Evolutionary conservation across 208 protist species (phyloP), one percentile per base, ranked within the genome.

Genomic region (Trypanosoma rangeli): DNA sequence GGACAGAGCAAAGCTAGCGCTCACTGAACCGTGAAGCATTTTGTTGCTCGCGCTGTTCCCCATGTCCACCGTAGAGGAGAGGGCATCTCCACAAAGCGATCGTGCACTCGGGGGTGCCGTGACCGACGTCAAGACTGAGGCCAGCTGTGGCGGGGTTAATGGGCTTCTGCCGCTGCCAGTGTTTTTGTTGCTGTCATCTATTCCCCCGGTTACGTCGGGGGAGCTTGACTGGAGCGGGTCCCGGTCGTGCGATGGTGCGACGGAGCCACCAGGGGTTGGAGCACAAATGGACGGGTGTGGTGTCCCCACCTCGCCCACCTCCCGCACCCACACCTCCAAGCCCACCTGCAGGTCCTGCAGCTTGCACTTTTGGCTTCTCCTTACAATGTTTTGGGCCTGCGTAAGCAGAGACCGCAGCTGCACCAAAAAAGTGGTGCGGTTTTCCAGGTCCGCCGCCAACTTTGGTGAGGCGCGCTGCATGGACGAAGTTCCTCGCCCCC

Each of bases 361-460:
- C 62, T 83, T 87, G 5, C 83, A 75, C 76, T 82, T 85, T 61
- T 82, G 83, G 22, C 72, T 74, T 31, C 69, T 80, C 33, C 73
- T 66, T 48, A 85, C 62, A 20, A 80, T 61, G 37, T 77, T 63
- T 70, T 69, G 82, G 18, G 90, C 76, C 53, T 89, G 87, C 4
- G 82, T 79, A 33, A 95, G 79, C 42, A 92, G 66, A 0, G 80
- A 80, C 44, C 80, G 79, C 35, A 95, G 79, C 59, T 95, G 90
- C 42, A 87, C 90, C 28, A 95, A 66, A 72, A 93, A 95, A 0
- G 87, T 83, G 12, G 77, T 59, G 29, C 82, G 83, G 80, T 92
- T 95, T 24, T 95, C 90, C 57, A 84, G 26, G 63, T 77, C 79
- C 68, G 87, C 83, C 24, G 63, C 74, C 15, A 72, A 63, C 5